Evolutionary conservation across 345 rosid genomes (phyloP), one percentile per base, ranked within the genome.

Genomic region (Gossypium longicalyx): DNA sequence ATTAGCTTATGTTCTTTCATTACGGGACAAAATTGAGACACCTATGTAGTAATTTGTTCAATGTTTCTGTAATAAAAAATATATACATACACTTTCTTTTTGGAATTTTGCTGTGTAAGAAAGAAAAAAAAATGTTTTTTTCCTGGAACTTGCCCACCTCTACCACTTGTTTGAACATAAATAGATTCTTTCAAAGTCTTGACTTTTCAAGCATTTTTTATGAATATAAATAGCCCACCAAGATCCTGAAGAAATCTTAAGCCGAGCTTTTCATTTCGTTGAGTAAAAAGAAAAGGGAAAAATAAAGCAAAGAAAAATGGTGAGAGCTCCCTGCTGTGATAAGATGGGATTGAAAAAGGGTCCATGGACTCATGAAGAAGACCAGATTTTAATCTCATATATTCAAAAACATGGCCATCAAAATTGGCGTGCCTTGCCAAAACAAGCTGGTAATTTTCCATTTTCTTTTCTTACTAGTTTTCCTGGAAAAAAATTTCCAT

Each of bases 311-410:
- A 16, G 23, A 8, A 2, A 84, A 61, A 93, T 91, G 98, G 98
- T 68, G 77, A 88, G 98, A 82, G 91, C 93, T 85, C 98, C 97
- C 72, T 91, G 97, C 75, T 91, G 98, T 66, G 91, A 89, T 77
- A 88, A 91, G 82, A 84, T 79, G 88, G 96, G 98, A 5, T 54
- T 90, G 82, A 93, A 90, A 76, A 90, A 72, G 79, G 96, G 96
- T 20, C 93, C 91, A 72, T 89, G 96, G 96, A 87, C 85, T 1
- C 70, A 79, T 48, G 89, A 93, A 76, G 98, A 91, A 83, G 98
- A 93, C 73, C 75, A 77, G 75, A 80, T 89, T 19, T 84, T 93
- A 72, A 70, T 89, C 70, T 83, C 88, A 25, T 83, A 82, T 68
- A 76, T 93, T 66, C 79, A 64, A 34, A 83, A 79, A 20, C 60